Conservation (phyloP, 2,329 filamentous ascomycete species). For the Aspergillus spinulosporus region DNA sequence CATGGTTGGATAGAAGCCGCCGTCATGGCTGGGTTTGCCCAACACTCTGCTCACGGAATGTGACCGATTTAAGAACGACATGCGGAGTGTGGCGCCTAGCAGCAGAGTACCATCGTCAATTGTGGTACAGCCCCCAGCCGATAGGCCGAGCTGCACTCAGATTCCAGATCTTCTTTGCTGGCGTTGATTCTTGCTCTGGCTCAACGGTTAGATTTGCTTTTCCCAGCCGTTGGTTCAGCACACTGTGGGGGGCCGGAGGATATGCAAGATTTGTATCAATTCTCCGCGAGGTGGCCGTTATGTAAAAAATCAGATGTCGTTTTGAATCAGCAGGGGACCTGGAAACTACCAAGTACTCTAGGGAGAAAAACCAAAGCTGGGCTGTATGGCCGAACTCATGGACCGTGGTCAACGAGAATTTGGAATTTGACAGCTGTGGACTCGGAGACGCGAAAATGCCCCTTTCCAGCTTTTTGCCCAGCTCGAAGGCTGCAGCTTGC, state of each 20-base stretch:
- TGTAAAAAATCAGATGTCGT: background rate
- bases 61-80: background rate
- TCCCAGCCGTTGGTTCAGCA: background rate
- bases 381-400: background rate
- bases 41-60: background rate
- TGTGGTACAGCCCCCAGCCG: background rate
- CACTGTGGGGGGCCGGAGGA: background rate
- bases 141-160: background rate
- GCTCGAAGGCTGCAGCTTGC: background rate
- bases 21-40: background rate
- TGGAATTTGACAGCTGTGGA: background rate
- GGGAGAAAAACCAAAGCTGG: too few relatives aligned
- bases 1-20: background rate
- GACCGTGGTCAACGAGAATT: background rate
- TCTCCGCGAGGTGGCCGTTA: background rate
- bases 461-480: background rate
- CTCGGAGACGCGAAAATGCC: background rate
- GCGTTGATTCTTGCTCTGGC: background rate
- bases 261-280: background rate
- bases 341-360: background rate
- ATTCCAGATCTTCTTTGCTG: background rate
- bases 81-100: background rate
- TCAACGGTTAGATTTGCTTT: background rate
- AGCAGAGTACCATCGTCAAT: background rate
- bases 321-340: background rate